Conservation (phyloP, 306 rosid genomes). For the Carpinus fangiana region DNA sequence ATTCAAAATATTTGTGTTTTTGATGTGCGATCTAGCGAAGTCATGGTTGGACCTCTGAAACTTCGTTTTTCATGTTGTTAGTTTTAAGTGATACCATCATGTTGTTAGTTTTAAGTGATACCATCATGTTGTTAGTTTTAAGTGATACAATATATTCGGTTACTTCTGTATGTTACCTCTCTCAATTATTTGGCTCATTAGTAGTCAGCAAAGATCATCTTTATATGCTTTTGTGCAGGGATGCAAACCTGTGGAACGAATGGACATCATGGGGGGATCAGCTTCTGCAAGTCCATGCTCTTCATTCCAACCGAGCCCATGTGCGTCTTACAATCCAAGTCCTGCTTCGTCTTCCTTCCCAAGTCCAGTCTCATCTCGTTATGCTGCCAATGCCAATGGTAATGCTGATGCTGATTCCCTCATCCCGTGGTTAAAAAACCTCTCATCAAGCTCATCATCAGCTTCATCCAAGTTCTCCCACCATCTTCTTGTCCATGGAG, state of each 20-base stretch:
- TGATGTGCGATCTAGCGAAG: neutral
- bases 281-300: constrained; percentile 55
- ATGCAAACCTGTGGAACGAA: constrained; percentile 50
- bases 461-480: constrained; percentile 49
- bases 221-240: constrained; percentile 37
- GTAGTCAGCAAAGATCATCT: neutral
- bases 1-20: neutral
- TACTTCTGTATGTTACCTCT: neutral
- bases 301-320: constrained; percentile 47
- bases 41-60: neutral
- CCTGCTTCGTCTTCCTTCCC: constrained; percentile 65
- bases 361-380: constrained; percentile 50
- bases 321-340: constrained; percentile 54
- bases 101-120: neutral
- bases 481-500: constrained; percentile 44
- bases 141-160: neutral
- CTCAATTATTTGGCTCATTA: neutral
- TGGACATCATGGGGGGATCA: constrained; percentile 61
- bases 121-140: neutral
- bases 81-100: neutral
- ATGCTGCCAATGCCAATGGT: constrained; percentile 37
- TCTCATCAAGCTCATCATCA: constrained; percentile 55
- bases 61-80: neutral
- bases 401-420: constrained; percentile 59
- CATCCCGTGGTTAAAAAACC: constrained; percentile 66